Conservation (phyloP, 345 rosid species). For the Salix viminalis region DNA sequence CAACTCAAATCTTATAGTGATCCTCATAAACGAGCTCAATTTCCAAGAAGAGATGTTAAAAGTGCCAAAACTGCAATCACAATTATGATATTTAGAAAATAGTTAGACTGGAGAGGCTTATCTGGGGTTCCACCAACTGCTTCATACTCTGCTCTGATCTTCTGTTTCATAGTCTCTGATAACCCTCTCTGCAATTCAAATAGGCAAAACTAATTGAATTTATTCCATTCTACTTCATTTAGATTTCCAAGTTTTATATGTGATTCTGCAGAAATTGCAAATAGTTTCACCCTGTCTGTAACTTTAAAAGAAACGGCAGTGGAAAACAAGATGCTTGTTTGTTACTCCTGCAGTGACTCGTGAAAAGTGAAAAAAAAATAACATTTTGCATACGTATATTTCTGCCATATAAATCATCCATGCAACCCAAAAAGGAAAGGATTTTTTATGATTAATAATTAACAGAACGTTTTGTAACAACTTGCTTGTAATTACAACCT, state of each 20-base stretch:
- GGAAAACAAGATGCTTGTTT: slow-evolving; percentile 40
- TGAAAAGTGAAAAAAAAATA: slow-evolving; percentile 27
- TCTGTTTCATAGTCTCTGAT: slow-evolving; percentile 88
- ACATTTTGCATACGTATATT: slow-evolving; percentile 22
- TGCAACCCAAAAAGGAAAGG: slow-evolving; percentile 10
- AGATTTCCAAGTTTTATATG: slow-evolving; percentile 39
- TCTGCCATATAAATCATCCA: slow-evolving; percentile 11
- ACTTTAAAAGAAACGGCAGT: slow-evolving; percentile 39
- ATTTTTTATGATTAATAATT: background rate
- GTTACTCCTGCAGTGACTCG: slow-evolving; percentile 56
- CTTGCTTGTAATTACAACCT: slow-evolving; percentile 42
- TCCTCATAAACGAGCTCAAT: slow-evolving; percentile 19
- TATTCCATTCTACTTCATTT: slow-evolving; percentile 40
- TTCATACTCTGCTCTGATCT: slow-evolving; percentile 78
- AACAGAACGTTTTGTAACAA: background rate
- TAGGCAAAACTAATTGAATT: slow-evolving; percentile 43
- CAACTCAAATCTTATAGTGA: slow-evolving; percentile 1
- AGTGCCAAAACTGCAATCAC: slow-evolving; percentile 62
- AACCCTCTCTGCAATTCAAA: slow-evolving; percentile 73
- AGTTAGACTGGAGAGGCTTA: slow-evolving; percentile 68
- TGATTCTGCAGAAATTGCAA: slow-evolving; percentile 32
- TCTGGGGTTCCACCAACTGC: slow-evolving; percentile 80
- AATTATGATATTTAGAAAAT: slow-evolving; percentile 79
- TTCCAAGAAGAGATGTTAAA: slow-evolving; percentile 59
- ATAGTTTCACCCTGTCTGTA: slow-evolving; percentile 40